phyloP scores from a whole-genome alignment of 208 protist species.

The Trypanosoma theileri region DNA sequence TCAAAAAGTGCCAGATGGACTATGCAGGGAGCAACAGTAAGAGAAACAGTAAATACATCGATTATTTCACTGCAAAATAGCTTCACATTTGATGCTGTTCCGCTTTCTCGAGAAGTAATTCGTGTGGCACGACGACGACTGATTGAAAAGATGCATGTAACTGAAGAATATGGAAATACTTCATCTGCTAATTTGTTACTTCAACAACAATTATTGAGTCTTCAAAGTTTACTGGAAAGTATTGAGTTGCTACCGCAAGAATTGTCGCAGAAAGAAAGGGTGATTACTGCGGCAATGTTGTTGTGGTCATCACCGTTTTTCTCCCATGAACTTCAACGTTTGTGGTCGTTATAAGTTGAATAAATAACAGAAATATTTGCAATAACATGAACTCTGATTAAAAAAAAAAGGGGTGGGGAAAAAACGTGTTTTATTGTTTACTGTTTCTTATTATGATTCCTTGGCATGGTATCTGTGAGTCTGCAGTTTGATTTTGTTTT shows the following conservation, averaged over 20 bases:
- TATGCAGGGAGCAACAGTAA: slow-evolving; percentile 15
- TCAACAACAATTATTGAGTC: slow-evolving; percentile 27
- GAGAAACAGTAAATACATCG: neutral
- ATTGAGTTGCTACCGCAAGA: slow-evolving; percentile 13
- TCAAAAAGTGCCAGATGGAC: slow-evolving; percentile 33
- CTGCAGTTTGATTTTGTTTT: slow-evolving; percentile 19
- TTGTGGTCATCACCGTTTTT: slow-evolving; percentile 64
- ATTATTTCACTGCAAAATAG: slow-evolving; percentile 54
- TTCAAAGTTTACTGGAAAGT: slow-evolving; percentile 11
- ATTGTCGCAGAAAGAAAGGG: neutral
- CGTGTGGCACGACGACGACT: slow-evolving; percentile 50
- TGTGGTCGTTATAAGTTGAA: slow-evolving; percentile 7
- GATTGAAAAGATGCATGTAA: slow-evolving; percentile 48
- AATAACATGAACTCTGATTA: slow-evolving; percentile 5
- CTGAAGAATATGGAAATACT: neutral
- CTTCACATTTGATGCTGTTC: slow-evolving; percentile 55
- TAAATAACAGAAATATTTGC: neutral
- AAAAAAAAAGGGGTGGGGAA: neutral
- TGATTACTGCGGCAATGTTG: slow-evolving; percentile 37
- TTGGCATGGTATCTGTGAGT: neutral
- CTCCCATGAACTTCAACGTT: slow-evolving; percentile 29
- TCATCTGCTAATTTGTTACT: slow-evolving; percentile 23
- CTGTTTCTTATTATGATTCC: neutral
- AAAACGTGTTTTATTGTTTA: slow-evolving; percentile 5
- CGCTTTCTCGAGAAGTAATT: slow-evolving; percentile 53